Percentiles rank a stretch among this genome's conserved stretches.
These are phyloP conservation scores for Cucurbitaria berberidis DNA, from an alignment of 2,329 filamentous ascomycete species.

Conservation along the genomic window DNA sequence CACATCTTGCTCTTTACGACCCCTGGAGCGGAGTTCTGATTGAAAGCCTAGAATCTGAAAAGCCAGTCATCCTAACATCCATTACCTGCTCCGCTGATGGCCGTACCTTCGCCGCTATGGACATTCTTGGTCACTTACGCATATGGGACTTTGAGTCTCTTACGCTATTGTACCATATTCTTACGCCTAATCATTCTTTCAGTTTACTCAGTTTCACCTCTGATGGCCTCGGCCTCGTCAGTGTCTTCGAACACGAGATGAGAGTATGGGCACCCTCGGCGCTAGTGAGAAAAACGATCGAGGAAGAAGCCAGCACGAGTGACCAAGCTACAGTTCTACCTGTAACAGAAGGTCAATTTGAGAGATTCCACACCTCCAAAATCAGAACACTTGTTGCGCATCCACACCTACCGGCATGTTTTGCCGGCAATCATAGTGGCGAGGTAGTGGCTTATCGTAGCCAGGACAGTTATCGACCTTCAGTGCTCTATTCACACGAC, in stretches of 20 bases:
- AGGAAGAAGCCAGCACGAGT: background rate
- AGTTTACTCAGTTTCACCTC: background rate
- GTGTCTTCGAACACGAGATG: background rate
- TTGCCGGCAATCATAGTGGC: constrained; percentile 1
- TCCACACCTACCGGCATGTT: background rate
- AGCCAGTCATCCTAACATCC: background rate
- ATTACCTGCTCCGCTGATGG: background rate
- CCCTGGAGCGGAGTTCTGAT: background rate
- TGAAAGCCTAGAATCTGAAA: background rate
- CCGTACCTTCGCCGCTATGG: constrained; percentile 1
- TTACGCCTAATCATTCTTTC: background rate
- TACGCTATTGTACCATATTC: constrained; percentile 1
- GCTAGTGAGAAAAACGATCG: background rate
- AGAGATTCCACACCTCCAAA: background rate
- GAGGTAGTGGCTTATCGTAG: background rate
- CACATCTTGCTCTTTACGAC: constrained; percentile 1
- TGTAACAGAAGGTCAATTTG: constrained; percentile 5
- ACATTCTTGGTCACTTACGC: background rate
- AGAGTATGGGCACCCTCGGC: constrained; percentile 1
- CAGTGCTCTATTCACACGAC: background rate
- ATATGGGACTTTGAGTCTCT: constrained; percentile 4
- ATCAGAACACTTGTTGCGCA: background rate
- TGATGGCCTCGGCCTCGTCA: background rate
- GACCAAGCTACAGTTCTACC: background rate
- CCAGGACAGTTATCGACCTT: background rate